A percentile compares a stretch with the other conserved stretches of the same genome.
Conservation (phyloP, 192 early-diverging fungal species). For the Backusella parvicylindrica region DNA sequence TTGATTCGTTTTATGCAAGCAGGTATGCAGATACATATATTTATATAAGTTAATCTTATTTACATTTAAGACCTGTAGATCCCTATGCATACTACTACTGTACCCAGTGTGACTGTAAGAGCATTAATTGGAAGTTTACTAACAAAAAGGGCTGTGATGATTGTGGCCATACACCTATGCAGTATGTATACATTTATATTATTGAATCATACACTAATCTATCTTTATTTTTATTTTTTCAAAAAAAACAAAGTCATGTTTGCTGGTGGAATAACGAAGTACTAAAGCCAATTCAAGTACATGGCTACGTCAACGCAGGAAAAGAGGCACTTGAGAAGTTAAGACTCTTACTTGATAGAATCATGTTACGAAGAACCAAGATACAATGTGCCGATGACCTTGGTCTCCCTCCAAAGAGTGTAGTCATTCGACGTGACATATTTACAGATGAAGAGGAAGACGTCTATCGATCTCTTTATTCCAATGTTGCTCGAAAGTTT, state of each 20-base stretch:
- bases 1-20: slow-evolving; percentile 85
- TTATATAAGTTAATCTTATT: neutral
- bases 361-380: slow-evolving; percentile 92
- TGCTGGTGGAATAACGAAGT: slow-evolving; percentile 93
- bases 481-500: slow-evolving; percentile 72
- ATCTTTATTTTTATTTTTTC: neutral
- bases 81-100: slow-evolving; percentile 89
- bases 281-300: slow-evolving; percentile 83
- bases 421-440: slow-evolving; percentile 75
- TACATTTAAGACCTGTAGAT: slow-evolving; percentile 27
- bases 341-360: slow-evolving; percentile 66
- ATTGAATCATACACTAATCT: neutral
- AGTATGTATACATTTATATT: slow-evolving; percentile 27
- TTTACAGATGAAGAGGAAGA: slow-evolving; percentile 92
- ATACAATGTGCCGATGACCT: slow-evolving; percentile 84
- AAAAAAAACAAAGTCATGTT: slow-evolving; percentile 40
- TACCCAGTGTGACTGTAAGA: slow-evolving; percentile 68
- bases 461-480: slow-evolving; percentile 79
- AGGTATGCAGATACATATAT: slow-evolving; percentile 19
- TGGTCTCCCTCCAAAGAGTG: slow-evolving; percentile 80
- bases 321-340: slow-evolving; percentile 71
- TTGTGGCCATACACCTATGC: slow-evolving; percentile 61
- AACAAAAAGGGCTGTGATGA: slow-evolving; percentile 46
- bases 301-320: slow-evolving; percentile 62
- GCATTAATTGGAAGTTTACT: slow-evolving; percentile 61